These are phyloP conservation scores for Hygrophorus russula DNA, from an alignment of 768 basidiomycete species.

Conservation along the genomic window DNA sequence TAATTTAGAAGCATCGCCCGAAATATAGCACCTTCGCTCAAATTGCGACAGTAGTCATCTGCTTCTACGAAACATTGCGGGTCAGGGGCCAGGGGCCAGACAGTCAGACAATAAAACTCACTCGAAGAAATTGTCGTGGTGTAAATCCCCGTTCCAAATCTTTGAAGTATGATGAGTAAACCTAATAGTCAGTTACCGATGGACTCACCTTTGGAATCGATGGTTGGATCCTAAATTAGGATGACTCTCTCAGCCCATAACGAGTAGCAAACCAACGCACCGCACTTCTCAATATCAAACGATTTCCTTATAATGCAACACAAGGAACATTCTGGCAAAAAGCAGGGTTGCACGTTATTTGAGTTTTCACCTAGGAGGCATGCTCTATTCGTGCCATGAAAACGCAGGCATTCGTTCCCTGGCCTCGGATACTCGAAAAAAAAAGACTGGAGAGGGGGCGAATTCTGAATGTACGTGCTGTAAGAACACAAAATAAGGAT, in stretches of 20 bases:
- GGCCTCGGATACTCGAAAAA: too few relatives aligned
- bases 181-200: not conserved
- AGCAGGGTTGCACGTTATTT: constrained; percentile 35
- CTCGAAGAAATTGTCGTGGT: constrained; percentile 60
- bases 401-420: constrained; percentile 48
- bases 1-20: constrained; percentile 47
- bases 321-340: constrained; percentile 37
- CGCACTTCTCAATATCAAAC: constrained; percentile 50
- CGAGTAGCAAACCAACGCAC: constrained; percentile 19
- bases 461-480: constrained; percentile 21
- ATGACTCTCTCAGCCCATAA: not conserved
- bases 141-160: constrained; percentile 68
- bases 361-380: constrained; percentile 46
- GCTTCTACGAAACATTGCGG: constrained; percentile 31
- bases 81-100: not conserved
- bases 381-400: constrained; percentile 55
- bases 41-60: constrained; percentile 47
- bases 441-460: constrained; percentile 12
- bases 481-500: not conserved
- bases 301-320: constrained; percentile 48
- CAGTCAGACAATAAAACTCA: constrained; percentile 17
- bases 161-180: constrained; percentile 10
- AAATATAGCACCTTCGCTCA: constrained; percentile 26
- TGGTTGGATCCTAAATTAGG: constrained; percentile 35
- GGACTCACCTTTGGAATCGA: constrained; percentile 35